These are phyloP conservation scores for Tolypocladium inflatum DNA, from an alignment of 2,329 filamentous ascomycete species.

Conservation along the genomic window DNA sequence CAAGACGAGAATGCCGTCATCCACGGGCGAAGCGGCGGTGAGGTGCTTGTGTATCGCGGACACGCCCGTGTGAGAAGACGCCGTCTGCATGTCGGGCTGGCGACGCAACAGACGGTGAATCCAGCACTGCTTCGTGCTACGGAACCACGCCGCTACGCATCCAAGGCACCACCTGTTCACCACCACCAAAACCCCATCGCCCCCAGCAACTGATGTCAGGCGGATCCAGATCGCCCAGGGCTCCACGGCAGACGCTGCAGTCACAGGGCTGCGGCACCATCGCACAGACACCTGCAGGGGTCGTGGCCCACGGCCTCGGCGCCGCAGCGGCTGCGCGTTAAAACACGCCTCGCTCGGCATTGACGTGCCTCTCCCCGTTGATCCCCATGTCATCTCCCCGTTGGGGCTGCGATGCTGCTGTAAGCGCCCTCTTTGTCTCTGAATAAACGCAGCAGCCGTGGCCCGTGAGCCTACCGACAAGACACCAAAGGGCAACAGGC, in stretches of 20 bases:
- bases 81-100: not conserved
- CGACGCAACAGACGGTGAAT: not conserved
- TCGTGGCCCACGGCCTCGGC: not conserved
- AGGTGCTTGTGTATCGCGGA: not conserved
- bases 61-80: not conserved
- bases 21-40: not conserved
- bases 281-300: not conserved
- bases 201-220: not conserved
- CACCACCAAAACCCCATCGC: not conserved
- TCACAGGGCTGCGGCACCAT: too few species aligned
- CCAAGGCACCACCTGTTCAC: too few species aligned
- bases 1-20: not conserved
- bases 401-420: not conserved
- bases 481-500: not conserved
- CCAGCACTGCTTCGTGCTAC: too few species aligned
- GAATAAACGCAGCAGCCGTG: too few species aligned
- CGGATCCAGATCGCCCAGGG: not conserved
- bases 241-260: too few species aligned
- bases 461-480: not conserved
- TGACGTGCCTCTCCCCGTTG: not conserved
- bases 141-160: too few species aligned
- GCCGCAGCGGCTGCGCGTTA: not conserved
- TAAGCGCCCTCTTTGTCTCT: not conserved
- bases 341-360: not conserved
- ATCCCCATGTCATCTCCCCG: not conserved